Evolutionary conservation across 495 filamentous ascomycete genomes (phyloP).

Genomic region (Podospora bellae-mahoneyi): DNA sequence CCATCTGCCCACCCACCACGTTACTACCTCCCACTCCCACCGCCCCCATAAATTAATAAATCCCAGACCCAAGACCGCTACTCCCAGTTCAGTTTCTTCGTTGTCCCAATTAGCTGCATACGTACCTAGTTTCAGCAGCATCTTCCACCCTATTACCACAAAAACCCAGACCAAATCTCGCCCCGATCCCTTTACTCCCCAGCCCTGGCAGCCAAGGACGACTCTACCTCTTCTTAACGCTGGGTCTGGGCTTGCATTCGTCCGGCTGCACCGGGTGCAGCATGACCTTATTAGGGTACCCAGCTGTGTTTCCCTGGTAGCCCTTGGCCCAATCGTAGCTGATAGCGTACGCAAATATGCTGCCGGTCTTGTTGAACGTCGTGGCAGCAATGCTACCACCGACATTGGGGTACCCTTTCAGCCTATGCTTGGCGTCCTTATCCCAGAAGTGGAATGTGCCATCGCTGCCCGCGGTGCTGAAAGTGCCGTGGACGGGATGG

Average conservation of each 20-base stretch:
- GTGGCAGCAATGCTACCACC: slow-evolving; percentile 80
- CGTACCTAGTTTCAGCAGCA: neutral
- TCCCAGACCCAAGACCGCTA: neutral
- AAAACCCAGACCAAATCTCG: neutral
- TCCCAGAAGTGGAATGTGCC: slow-evolving; percentile 96
- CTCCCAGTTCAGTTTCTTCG: neutral
- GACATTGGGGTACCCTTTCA: slow-evolving; percentile 88
- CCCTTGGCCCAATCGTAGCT: slow-evolving; percentile 98
- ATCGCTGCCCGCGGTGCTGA: slow-evolving; percentile 88
- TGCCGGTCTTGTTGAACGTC: slow-evolving; percentile 75
- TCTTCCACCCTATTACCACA: neutral
- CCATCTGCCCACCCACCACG: neutral
- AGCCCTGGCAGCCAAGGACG: neutral
- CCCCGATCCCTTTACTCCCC: neutral
- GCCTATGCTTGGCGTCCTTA: slow-evolving; percentile 85
- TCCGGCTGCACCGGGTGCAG: slow-evolving; percentile 78
- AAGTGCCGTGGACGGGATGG: slow-evolving; percentile 82
- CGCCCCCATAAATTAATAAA: neutral
- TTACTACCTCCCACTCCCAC: neutral
- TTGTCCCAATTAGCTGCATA: neutral
- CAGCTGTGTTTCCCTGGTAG: slow-evolving; percentile 67
- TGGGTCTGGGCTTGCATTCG: slow-evolving; percentile 53
- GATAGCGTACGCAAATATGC: slow-evolving; percentile 87
- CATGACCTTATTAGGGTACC: slow-evolving; percentile 82
- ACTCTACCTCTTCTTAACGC: slow-evolving; percentile 41